These are phyloP conservation scores for Leptomonas pyrrhocoris DNA, from an alignment of 208 protist genomes.

Conservation along the genomic window DNA sequence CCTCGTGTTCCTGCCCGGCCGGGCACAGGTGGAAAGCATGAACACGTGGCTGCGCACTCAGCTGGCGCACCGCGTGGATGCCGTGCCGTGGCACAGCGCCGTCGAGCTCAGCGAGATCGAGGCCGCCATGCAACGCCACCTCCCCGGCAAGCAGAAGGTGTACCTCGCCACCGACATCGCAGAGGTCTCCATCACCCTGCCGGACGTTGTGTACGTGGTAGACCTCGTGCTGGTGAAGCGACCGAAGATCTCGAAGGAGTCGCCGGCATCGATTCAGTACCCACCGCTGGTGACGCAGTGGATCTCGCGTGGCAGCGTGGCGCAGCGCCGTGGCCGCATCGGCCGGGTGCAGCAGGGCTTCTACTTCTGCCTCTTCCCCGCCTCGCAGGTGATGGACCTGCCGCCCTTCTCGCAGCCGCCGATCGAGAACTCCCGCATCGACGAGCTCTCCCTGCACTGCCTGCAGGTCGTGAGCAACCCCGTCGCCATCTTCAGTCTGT, in stretches of 20 bases:
- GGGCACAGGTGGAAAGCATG: constrained; percentile 70
- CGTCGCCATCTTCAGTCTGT: constrained; percentile 75
- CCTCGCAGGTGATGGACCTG: constrained; percentile 49
- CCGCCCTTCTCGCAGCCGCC: constrained; percentile 39
- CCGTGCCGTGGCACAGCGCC: constrained; percentile 84
- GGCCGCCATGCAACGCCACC: constrained; percentile 80
- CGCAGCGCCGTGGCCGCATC: constrained; percentile 83
- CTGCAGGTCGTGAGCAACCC: constrained; percentile 74
- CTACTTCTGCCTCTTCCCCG: constrained; percentile 76
- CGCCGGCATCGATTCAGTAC: constrained; percentile 71
- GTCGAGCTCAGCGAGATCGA: constrained; percentile 90
- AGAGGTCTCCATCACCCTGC: constrained; percentile 96
- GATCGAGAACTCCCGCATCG: constrained; percentile 61
- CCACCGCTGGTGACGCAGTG: constrained; percentile 83
- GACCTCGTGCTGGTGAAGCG: constrained; percentile 92
- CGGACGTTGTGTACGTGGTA: constrained; percentile 96
- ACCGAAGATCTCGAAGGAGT: constrained; percentile 67
- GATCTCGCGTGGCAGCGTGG: constrained; percentile 66
- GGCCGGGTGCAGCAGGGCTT: constrained; percentile 87
- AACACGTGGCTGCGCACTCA: constrained; percentile 54
- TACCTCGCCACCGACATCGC: constrained; percentile 97
- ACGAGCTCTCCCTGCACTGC: constrained; percentile 80
- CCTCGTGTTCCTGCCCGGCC: constrained; percentile 95
- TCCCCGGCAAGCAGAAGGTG: constrained; percentile 88
- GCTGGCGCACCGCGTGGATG: constrained; percentile 65